Percentiles rank a stretch among this genome's conserved stretches.
Evolutionary conservation across 139 green algal species (phyloP).

Genomic region (Chara braunii): DNA sequence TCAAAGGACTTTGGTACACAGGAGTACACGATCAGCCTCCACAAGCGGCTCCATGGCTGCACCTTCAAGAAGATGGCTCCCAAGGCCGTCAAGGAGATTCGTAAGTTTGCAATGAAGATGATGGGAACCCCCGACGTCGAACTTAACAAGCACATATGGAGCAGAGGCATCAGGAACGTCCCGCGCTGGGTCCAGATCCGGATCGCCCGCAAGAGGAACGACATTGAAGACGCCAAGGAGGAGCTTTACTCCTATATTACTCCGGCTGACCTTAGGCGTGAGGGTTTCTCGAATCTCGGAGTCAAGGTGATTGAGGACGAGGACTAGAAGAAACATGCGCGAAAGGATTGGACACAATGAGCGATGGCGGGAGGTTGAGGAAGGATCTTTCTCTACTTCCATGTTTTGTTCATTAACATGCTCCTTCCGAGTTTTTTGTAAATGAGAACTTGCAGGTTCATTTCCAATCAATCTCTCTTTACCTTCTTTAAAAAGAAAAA

Average conservation of each 20-base stretch:
- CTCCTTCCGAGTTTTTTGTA: too few species aligned
- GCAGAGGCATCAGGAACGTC: conserved; percentile 78
- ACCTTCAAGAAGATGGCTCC: conserved; percentile 94
- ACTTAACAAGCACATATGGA: conserved; percentile 97
- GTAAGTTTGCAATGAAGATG: conserved; percentile 81
- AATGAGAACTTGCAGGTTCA: too few species aligned
- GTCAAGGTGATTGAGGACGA: conserved; percentile 13
- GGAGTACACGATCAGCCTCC: too few species aligned
- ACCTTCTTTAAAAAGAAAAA: too few species aligned
- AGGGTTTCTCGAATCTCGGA: conserved; percentile 16
- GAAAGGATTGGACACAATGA: neutral
- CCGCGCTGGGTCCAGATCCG: conserved; percentile 77
- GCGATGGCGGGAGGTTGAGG: too few species aligned
- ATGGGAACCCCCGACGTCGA: conserved; percentile 92
- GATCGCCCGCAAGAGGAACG: conserved; percentile 81
- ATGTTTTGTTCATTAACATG: too few species aligned
- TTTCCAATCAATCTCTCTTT: too few species aligned
- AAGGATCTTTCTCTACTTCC: too few species aligned
- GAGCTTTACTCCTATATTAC: conserved; percentile 96
- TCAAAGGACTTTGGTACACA: neutral
- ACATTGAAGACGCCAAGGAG: conserved; percentile 97
- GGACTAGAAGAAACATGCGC: neutral
- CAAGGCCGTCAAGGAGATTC: conserved; percentile 87
- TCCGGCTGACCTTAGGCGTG: conserved; percentile 57
- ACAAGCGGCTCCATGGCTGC: too few species aligned